Percentiles rank a stretch among this genome's conserved stretches.
Conservation (phyloP, 129 eudicot species). For the Arctium lappa region DNA sequence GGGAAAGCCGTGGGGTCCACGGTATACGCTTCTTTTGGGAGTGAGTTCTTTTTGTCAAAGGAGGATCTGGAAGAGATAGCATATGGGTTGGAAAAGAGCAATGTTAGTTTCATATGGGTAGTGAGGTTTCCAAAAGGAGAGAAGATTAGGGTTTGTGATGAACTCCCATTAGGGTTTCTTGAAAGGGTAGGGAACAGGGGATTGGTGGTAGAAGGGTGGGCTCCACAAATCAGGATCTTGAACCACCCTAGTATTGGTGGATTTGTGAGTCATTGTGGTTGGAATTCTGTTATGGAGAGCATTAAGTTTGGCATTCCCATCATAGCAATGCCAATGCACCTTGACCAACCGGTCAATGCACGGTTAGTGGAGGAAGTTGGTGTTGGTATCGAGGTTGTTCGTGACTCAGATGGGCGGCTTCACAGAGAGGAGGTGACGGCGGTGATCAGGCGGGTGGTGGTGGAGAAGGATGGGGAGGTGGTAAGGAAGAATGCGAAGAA, state of each 20-base stretch:
- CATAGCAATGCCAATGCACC: slow-evolving; percentile 17
- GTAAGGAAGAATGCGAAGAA: slow-evolving; percentile 7
- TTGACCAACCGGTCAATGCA: slow-evolving; percentile 13
- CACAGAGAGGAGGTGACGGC: not conserved
- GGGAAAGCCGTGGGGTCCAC: slow-evolving; percentile 3
- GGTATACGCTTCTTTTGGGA: slow-evolving; percentile 2
- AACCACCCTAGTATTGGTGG: slow-evolving; percentile 1
- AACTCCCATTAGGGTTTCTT: not conserved
- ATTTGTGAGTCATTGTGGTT: slow-evolving; percentile 13
- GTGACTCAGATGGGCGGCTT: slow-evolving; percentile 7
- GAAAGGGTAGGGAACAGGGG: slow-evolving; percentile 9
- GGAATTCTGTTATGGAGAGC: slow-evolving; percentile 16
- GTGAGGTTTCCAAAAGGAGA: slow-evolving; percentile 15
- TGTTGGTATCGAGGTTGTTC: not conserved
- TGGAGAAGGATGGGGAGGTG: not conserved
- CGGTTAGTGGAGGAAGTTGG: slow-evolving; percentile 6
- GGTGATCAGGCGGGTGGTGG: slow-evolving; percentile 4
- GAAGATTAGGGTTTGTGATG: not conserved
- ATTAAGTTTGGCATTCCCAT: slow-evolving; percentile 7
- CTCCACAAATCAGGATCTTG: slow-evolving; percentile 2
- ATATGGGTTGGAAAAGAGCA: slow-evolving; percentile 4
- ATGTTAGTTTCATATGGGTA: slow-evolving; percentile 8
- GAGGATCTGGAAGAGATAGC: slow-evolving; percentile 6
- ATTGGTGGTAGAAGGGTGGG: slow-evolving; percentile 5
- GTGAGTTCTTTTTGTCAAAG: slow-evolving; percentile 3